Evolutionary conservation across 352 stramenopile species (phyloP).

Genomic region (Phytophthora brassicae): DNA sequence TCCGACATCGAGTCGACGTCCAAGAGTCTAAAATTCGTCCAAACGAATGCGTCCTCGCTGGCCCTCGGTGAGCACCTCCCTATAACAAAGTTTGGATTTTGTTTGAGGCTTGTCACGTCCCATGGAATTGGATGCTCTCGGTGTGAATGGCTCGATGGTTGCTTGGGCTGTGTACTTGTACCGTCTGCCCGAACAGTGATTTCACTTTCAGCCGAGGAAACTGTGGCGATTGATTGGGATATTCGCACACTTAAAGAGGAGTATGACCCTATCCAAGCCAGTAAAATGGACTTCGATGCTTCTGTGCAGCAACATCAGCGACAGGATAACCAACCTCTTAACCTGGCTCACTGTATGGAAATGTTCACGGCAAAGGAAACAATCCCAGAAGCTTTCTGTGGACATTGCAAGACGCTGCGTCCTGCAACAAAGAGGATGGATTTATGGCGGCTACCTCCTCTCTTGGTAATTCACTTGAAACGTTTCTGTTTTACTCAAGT

Average conservation of each 20-base stretch:
- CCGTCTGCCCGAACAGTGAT: conserved; percentile 50
- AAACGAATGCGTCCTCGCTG: conserved; percentile 53
- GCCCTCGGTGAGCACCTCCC: conserved; percentile 67
- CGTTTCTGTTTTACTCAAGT: conserved; percentile 97
- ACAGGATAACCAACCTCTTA: conserved; percentile 80
- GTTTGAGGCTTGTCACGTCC: conserved; percentile 77
- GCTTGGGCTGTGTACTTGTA: conserved; percentile 80
- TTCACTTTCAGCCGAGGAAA: conserved; percentile 69
- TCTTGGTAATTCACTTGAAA: conserved; percentile 99
- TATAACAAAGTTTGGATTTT: conserved; percentile 82
- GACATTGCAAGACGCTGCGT: conserved; percentile 89
- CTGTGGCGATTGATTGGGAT: conserved; percentile 90
- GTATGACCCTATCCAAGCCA: conserved; percentile 85
- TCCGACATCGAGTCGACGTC: conserved; percentile 30
- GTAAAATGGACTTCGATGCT: conserved; percentile 72
- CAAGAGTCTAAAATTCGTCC: conserved; percentile 17
- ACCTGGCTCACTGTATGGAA: conserved; percentile 81
- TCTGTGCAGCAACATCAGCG: conserved; percentile 64
- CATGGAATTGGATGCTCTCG: conserved; percentile 82
- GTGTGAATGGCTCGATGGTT: conserved; percentile 89
- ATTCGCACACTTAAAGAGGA: conserved; percentile 86
- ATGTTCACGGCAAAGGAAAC: conserved; percentile 86
- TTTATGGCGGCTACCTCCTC: conserved; percentile 95
- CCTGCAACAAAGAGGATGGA: conserved; percentile 96
- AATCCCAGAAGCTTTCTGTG: conserved; percentile 81